Percentiles rank a stretch among this genome's conserved stretches.
Evolutionary conservation across 2,329 filamentous ascomycete species (phyloP).

Genomic region (Aspergillus brunneoviolaceus): DNA sequence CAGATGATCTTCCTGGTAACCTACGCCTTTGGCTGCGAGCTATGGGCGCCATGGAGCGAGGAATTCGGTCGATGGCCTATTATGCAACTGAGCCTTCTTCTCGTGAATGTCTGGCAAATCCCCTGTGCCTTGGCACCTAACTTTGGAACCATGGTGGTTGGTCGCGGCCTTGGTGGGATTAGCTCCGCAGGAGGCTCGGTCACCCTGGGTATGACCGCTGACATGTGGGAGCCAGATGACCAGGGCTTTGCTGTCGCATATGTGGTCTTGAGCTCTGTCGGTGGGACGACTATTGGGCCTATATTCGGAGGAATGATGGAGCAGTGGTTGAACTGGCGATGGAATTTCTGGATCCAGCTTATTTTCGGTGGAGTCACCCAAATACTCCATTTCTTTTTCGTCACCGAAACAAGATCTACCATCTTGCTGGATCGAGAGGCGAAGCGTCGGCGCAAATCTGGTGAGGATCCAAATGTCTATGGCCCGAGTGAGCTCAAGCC

Average conservation of each 20-base stretch:
- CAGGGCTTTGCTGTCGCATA: slow-evolving; percentile 75
- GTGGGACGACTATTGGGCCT: slow-evolving; percentile 64
- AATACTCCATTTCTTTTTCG: slow-evolving; percentile 53
- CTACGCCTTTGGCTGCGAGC: slow-evolving; percentile 82
- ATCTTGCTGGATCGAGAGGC: slow-evolving; percentile 60
- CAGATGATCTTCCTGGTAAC: slow-evolving; percentile 74
- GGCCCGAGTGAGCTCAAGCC: slow-evolving; percentile 59
- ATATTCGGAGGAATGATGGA: slow-evolving; percentile 56
- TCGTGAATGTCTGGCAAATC: slow-evolving; percentile 77
- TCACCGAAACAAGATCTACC: slow-evolving; percentile 60
- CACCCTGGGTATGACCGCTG: slow-evolving; percentile 72
- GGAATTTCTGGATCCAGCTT: slow-evolving; percentile 66
- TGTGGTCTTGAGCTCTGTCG: slow-evolving; percentile 75
- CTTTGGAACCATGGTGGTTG: slow-evolving; percentile 67
- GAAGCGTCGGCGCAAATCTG: slow-evolving; percentile 53
- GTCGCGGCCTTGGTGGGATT: slow-evolving; percentile 66
- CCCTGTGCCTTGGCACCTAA: slow-evolving; percentile 72
- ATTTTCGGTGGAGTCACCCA: slow-evolving; percentile 57
- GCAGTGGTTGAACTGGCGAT: slow-evolving; percentile 54
- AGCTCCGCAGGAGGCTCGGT: slow-evolving; percentile 72
- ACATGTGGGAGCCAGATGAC: slow-evolving; percentile 68
- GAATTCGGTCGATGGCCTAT: slow-evolving; percentile 78
- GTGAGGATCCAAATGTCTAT: slow-evolving; percentile 60
- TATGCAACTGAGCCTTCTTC: slow-evolving; percentile 67
- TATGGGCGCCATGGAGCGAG: slow-evolving; percentile 85